Evolutionary conservation across 768 basidiomycete genomes (phyloP).

Genomic region (Mycena crocata): DNA sequence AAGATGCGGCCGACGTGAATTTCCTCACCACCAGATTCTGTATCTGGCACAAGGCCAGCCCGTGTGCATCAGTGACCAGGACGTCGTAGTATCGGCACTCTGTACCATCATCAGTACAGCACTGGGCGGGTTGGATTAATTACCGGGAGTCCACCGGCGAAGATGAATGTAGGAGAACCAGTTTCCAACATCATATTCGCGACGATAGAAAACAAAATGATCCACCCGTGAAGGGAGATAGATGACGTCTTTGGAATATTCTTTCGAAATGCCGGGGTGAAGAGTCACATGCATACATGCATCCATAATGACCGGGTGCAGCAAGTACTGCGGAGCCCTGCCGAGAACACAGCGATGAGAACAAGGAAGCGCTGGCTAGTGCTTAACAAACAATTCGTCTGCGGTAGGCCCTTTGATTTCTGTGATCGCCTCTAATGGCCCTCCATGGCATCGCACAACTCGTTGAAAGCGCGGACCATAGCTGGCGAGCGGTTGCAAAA

Average conservation of each 20-base stretch:
- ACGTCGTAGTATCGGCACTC: slow-evolving; percentile 21
- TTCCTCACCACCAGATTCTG: slow-evolving; percentile 12
- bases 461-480: slow-evolving; percentile 16
- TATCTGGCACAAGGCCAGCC: slow-evolving; percentile 8
- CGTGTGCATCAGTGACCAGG: slow-evolving; percentile 17
- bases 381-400: slow-evolving; percentile 6
- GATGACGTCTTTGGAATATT: slow-evolving; percentile 6
- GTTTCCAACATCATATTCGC: not conserved
- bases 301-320: slow-evolving; percentile 13
- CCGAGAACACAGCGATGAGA: not conserved
- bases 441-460: slow-evolving; percentile 16
- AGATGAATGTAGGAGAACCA: slow-evolving; percentile 21
- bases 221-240: slow-evolving; percentile 3
- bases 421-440: slow-evolving; percentile 9
- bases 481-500: not conserved
- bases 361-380: not conserved
- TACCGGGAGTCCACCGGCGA: slow-evolving; percentile 25
- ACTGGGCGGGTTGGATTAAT: slow-evolving; percentile 13
- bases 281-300: slow-evolving; percentile 4
- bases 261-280: not conserved
- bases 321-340: not conserved
- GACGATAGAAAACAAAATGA: slow-evolving; percentile 10
- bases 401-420: not conserved
- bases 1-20: slow-evolving; percentile 1
- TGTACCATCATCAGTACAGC: slow-evolving; percentile 7